Base-by-base conservation (phyloP, 2,329 filamentous ascomycete species). In the Trichoderma sp. region DNA sequence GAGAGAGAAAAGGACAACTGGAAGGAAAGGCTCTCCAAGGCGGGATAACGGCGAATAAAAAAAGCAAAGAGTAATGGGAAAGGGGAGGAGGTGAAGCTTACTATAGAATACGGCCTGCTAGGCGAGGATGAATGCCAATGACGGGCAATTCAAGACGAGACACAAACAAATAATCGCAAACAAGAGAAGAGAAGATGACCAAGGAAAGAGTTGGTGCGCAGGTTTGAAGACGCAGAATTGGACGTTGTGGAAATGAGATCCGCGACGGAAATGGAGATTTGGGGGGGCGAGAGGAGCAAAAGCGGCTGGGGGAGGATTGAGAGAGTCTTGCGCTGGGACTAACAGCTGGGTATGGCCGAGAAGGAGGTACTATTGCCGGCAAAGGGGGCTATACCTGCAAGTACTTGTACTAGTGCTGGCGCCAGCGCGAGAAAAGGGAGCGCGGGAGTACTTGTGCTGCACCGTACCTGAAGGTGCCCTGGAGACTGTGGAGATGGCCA, bases 101-200 rank as follows among this genome's bases (percentile, higher is more conserved):
- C 52, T 65, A n/a, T 43, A 61, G 64, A 60, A 61, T 49, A 62
- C 56, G 63, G 69, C 70, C 64, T 67, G 64, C 70, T 70, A 64
- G 68, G 70, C 69, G 70, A 70, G 61, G 60, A 68, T 57, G 55
- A 68, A 53, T 68, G 68, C 70, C 70, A 70, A 71, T 71, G 61
- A 68, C 68, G 27, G 57, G 33, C 65, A 70, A 55, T 68, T 68
- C 66, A 70, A 68, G 72, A 68, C 56, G 62, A 35, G 71, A 70
- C 65, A 72, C 58, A 69, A 71, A 72, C 35, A 53, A 61, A 62
- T 70, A 65, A 62, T 57, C 68, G 63, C 70, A 68, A 62, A 52
- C 57, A 61, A 43, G 70, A 70, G 69, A 69, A 70, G 66, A 49
- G 64, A 71, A 66, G 71, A 71, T 52, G 70, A 63, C 68, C 69